Evolutionary conservation across 2,329 filamentous ascomycete genomes (phyloP).

Genomic region (Fusarium compactum): DNA sequence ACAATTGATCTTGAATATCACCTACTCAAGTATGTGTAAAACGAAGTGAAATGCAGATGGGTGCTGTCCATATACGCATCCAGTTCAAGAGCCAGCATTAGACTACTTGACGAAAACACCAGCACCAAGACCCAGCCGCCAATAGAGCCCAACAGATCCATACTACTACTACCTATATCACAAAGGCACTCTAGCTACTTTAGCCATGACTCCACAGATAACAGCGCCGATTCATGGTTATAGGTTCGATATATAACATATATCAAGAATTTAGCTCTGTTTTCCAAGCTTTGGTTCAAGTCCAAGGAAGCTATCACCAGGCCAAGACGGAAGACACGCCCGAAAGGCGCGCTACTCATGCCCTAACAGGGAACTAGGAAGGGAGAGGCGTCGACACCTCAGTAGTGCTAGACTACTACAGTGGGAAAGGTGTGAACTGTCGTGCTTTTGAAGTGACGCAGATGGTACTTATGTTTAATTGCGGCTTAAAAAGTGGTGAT

Average conservation of each 20-base stretch:
- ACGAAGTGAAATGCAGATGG: background rate
- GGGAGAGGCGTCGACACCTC: constrained; percentile 36
- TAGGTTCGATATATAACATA: constrained; percentile 22
- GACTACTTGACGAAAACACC: background rate
- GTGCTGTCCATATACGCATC: background rate
- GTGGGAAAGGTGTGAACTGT: constrained; percentile 16
- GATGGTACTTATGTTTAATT: constrained; percentile 7
- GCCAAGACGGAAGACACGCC: constrained; percentile 20
- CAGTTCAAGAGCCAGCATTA: background rate
- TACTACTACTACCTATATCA: background rate
- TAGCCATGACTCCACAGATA: constrained; percentile 9
- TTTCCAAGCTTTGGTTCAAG: constrained; percentile 17
- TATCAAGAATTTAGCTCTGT: constrained; percentile 16
- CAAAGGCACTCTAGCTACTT: background rate
- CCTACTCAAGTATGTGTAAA: background rate
- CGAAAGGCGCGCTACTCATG: constrained; percentile 1
- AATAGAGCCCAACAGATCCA: background rate
- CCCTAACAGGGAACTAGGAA: constrained; percentile 30
- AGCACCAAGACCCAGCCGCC: background rate
- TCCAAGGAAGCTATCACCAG: constrained; percentile 23
- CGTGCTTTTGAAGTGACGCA: constrained; percentile 28
- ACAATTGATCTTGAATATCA: background rate
- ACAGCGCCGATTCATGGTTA: constrained; percentile 23
- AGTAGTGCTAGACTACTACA: constrained; percentile 15
- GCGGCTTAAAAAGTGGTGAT: background rate